Evolutionary conservation across 139 green algal species (phyloP), one percentile per base, ranked within the genome.

Genomic region (Zygnema cylindricum): DNA sequence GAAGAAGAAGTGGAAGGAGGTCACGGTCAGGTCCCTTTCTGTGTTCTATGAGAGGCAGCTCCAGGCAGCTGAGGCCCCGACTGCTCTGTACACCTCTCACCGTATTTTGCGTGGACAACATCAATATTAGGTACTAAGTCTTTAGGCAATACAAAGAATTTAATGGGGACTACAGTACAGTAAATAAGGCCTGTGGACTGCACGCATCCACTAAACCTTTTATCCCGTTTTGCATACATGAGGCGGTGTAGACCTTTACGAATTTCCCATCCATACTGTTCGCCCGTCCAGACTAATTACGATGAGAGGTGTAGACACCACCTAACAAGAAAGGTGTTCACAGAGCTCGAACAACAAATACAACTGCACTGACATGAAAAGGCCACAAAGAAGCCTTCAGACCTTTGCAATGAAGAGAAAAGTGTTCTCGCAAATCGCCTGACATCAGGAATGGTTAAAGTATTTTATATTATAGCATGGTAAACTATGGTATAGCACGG

Each of bases 11-110:
- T 35, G 43, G 42, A 7, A 90, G 43, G 36, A 3, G 2, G 3
- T 43, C 35, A 43, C 39, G 35, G 11, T 90, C 86, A 35, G 86
- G 86, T 43, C 86, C 86, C 2, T 90, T 84, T 3, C 35, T 76
- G 36, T 90, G 55, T 49, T 90, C 43, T 16, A 90, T 91, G 49
- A 90, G 85, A 7, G 86, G 86, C 3, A 90, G 82, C 86, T 90
- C 86, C 86, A 90, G 30, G 16, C 83, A 89, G n/a, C 87, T 36
- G 1, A 89, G 32, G 1, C 83, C 83, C 30, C 87, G 40, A 2
- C 11, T 3, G 16, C 7, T 69, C 81, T 87, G 81, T 63, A 82
- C 82, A 21, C 57, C 57, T 35, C 25, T 35, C 25, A 73, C 57
- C 25, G 30, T 35, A 73, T 35, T 35, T 35, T 30, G 30, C 25